A percentile compares a stretch with the other conserved stretches of the same genome.
Evolutionary conservation across 2,329 filamentous ascomycete species (phyloP).

Genomic region (Stachybotrys chartarum): DNA sequence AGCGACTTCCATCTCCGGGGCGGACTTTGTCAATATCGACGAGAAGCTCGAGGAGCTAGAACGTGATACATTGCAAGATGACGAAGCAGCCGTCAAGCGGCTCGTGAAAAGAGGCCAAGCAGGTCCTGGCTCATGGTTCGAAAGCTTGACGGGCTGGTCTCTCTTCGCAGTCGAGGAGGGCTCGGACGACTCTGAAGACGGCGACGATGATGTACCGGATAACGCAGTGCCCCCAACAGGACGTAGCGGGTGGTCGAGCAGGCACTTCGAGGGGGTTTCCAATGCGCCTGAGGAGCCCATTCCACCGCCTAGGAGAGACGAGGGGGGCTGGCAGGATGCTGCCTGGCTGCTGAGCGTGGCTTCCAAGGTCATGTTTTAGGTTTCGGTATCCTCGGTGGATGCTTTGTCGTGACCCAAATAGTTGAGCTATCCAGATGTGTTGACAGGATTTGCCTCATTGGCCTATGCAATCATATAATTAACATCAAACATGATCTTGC

Average conservation of each 20-base stretch:
- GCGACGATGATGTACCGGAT: constrained; percentile 22
- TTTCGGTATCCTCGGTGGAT: too few species aligned
- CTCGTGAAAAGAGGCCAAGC: constrained; percentile 47
- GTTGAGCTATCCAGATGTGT: too few species aligned
- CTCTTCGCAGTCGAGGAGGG: constrained; percentile 57
- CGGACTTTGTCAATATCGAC: constrained; percentile 57
- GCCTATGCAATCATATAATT: too few species aligned
- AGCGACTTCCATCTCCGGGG: constrained; percentile 34
- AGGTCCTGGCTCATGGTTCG: constrained; percentile 52
- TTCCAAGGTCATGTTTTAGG: constrained; percentile 51
- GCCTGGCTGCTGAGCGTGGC: constrained; percentile 62
- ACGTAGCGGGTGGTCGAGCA: constrained; percentile 24
- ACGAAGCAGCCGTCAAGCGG: constrained; percentile 51
- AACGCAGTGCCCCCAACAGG: constrained; percentile 18
- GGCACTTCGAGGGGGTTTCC: constrained; percentile 33
- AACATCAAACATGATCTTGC: too few species aligned
- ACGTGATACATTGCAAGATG: constrained; percentile 41
- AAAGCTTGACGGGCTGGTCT: constrained; percentile 50
- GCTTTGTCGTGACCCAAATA: too few species aligned
- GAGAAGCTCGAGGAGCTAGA: constrained; percentile 51
- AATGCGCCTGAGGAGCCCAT: constrained; percentile 37
- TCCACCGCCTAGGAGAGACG: constrained; percentile 41
- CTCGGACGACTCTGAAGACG: constrained; percentile 42
- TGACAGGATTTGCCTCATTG: too few species aligned
- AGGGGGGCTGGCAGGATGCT: constrained; percentile 59